Conservation (phyloP, 208 protist species). For the Trypanosomatidae sp. region DNA sequence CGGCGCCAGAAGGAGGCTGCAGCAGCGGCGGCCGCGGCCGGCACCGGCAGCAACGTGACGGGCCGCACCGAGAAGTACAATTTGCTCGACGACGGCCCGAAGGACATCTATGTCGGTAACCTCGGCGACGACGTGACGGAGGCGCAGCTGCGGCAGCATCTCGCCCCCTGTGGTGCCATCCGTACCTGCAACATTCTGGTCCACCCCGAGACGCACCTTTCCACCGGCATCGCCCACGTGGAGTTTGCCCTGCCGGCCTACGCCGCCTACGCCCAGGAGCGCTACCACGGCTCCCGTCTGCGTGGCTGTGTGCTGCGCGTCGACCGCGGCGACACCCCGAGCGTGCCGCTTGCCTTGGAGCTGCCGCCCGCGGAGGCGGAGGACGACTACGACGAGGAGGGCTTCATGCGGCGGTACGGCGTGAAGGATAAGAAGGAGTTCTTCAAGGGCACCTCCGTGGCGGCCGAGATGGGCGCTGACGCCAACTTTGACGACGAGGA, state of each 20-base stretch:
- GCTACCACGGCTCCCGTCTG: conserved; percentile 83
- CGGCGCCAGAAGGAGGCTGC: neutral
- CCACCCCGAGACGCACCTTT: conserved; percentile 69
- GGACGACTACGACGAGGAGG: conserved; percentile 76
- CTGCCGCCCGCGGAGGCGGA: conserved; percentile 42
- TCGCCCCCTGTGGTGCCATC: conserved; percentile 70
- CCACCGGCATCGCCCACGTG: conserved; percentile 76
- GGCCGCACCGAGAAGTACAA: conserved; percentile 85
- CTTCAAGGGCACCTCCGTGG: conserved; percentile 85
- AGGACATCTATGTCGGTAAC: conserved; percentile 85
- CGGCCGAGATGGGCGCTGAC: conserved; percentile 38
- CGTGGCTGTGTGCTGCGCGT: conserved; percentile 78
- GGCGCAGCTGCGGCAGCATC: conserved; percentile 77
- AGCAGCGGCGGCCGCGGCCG: conserved; percentile 1
- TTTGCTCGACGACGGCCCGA: conserved; percentile 68
- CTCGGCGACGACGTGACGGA: conserved; percentile 76
- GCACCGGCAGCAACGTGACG: conserved; percentile 45
- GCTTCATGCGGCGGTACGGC: conserved; percentile 64
- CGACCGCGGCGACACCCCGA: conserved; percentile 82
- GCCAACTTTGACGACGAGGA: conserved; percentile 15
- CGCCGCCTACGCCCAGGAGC: conserved; percentile 79
- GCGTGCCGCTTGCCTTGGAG: conserved; percentile 57
- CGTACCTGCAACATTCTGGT: conserved; percentile 75
- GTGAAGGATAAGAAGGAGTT: conserved; percentile 72
- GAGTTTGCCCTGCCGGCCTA: conserved; percentile 81